Evolutionary conservation across 2,329 filamentous ascomycete genomes (phyloP).

Genomic region (Onygenales sp.): DNA sequence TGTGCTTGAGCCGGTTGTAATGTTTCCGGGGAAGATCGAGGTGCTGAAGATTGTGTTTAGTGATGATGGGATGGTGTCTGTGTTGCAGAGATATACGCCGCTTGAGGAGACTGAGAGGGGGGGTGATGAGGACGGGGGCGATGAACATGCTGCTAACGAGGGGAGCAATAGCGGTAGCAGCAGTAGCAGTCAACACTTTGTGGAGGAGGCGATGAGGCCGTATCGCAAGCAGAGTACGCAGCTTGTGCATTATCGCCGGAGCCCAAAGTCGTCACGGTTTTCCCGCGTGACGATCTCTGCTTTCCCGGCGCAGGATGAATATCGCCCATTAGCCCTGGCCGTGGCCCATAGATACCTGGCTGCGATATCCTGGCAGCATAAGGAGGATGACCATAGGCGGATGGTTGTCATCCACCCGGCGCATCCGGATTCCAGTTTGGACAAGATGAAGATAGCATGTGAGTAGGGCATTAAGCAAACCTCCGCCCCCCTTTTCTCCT

Average conservation of each 20-base stretch:
- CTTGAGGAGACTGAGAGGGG: constrained; percentile 10
- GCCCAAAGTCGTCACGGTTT: not conserved
- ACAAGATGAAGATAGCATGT: not conserved
- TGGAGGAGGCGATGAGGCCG: constrained; percentile 21
- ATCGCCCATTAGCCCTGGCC: constrained; percentile 6
- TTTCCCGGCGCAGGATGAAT: constrained; percentile 3
- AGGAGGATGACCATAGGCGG: not conserved
- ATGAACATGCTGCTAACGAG: not conserved
- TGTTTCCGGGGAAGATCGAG: constrained; percentile 19
- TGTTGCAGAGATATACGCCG: constrained; percentile 25
- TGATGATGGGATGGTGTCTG: constrained; percentile 15
- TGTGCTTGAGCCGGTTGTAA: constrained; percentile 15
- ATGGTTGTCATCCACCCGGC: constrained; percentile 3
- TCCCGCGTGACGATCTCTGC: constrained; percentile 5
- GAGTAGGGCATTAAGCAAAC: not conserved
- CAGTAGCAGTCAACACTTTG: constrained; percentile 20
- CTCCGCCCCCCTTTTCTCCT: too few species aligned
- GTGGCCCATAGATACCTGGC: constrained; percentile 1
- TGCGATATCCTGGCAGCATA: constrained; percentile 10
- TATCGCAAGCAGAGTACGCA: constrained; percentile 16
- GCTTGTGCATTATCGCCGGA: constrained; percentile 19
- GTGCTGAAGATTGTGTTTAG: constrained; percentile 24
- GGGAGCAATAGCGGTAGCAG: not conserved
- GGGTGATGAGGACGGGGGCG: constrained; percentile 5
- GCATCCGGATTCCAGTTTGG: not conserved